Percentiles rank a stretch among this genome's conserved stretches.
Conservation (phyloP, 345 rosid genomes). For the Acer campestre region DNA sequence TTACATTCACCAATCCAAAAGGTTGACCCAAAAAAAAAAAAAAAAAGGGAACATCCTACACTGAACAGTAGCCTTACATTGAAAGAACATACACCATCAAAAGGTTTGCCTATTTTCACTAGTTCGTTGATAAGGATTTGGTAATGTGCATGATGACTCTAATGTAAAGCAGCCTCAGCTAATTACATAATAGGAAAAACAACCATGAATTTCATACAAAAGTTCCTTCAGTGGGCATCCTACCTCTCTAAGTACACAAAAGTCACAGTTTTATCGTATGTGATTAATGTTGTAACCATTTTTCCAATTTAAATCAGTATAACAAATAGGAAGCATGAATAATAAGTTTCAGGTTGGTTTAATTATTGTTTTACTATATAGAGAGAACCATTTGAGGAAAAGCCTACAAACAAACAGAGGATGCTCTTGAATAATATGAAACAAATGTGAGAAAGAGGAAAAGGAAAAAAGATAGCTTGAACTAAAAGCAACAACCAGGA, state of each 20-base stretch:
- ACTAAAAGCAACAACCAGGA: not conserved
- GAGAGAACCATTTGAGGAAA: not conserved
- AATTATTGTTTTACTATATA: not conserved
- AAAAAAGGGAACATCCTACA: not conserved
- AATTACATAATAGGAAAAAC: not conserved
- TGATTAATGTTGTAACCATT: not conserved
- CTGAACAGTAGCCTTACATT: not conserved
- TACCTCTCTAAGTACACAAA: not conserved
- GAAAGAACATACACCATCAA: not conserved
- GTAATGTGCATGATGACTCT: not conserved
- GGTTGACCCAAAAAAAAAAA: too few species aligned
- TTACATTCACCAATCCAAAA: not conserved
- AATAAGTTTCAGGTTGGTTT: not conserved
- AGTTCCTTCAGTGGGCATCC: not conserved
- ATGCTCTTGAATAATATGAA: not conserved
- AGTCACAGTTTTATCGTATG: slow-evolving; percentile 7
- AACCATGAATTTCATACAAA: not conserved
- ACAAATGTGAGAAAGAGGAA: not conserved
- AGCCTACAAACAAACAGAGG: not conserved
- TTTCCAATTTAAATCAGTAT: not conserved
- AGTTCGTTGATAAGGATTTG: not conserved
- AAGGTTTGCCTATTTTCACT: not conserved
- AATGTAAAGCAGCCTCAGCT: not conserved
- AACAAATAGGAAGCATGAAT: not conserved
- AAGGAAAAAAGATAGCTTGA: not conserved